Percentiles rank a stretch among this genome's conserved stretches.
phyloP scores from a whole-genome alignment of 2,329 filamentous ascomycete genomes.

The Diplodia corticola region DNA sequence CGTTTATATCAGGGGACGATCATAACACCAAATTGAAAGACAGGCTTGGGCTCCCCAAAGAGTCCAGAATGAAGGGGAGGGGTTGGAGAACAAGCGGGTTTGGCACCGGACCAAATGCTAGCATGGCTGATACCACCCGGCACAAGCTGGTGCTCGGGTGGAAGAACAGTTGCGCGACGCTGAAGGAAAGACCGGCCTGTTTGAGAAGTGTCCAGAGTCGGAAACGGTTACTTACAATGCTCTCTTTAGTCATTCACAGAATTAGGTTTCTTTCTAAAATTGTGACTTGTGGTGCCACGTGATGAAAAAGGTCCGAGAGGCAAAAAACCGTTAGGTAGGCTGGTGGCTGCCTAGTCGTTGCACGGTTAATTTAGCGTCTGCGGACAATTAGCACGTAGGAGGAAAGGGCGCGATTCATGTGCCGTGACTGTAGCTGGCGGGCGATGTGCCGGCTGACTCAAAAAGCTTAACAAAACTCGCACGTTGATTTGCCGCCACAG shows the following conservation, averaged over 20 bases:
- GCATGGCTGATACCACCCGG: neutral
- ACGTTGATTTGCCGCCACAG: conserved; percentile 14
- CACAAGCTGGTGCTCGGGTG: neutral
- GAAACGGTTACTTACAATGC: neutral
- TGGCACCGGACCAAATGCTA: neutral
- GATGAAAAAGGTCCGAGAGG: neutral
- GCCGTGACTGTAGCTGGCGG: neutral
- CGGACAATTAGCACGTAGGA: neutral
- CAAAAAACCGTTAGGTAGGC: neutral
- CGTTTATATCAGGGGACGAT: conserved; percentile 19
- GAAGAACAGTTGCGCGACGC: neutral
- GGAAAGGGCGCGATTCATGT: conserved; percentile 5
- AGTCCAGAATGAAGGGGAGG: neutral
- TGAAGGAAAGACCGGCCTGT: neutral
- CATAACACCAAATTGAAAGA: conserved; percentile 19
- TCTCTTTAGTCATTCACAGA: conserved; percentile 12
- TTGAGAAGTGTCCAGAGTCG: neutral
- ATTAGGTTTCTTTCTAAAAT: neutral
- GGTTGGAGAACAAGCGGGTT: neutral
- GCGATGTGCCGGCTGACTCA: conserved; percentile 2
- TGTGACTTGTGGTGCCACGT: neutral
- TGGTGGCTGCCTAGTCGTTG: neutral
- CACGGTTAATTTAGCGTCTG: neutral
- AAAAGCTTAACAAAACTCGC: conserved; percentile 11
- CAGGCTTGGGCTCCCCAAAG: neutral